Base-by-base conservation (phyloP, 164 flowering plant species). In the Hamamelis virginiana region DNA sequence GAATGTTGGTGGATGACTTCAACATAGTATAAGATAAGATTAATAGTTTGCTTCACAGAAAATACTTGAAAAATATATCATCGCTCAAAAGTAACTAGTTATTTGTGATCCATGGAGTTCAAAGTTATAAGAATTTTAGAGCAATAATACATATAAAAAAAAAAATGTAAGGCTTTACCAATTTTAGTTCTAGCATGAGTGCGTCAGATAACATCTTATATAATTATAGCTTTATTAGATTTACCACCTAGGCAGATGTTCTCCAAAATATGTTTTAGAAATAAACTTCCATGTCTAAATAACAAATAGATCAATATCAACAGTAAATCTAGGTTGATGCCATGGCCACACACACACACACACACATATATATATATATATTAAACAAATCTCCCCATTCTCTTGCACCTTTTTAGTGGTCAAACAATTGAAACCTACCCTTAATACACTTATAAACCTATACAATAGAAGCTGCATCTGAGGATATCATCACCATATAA, bases 401-500 rank as follows among this genome's bases (percentile, higher is more conserved):
- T 57, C 52, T 45, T 41, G n/a, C n/a, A n/a, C n/a, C n/a, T n/a
- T n/a, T n/a, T n/a, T n/a, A n/a, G n/a, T n/a, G n/a, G n/a, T n/a
- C n/a, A n/a, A n/a, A n/a, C n/a, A n/a, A n/a, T n/a, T n/a, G n/a
- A n/a, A n/a, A n/a, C n/a, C n/a, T n/a, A n/a, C n/a, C n/a, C n/a
- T n/a, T n/a, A n/a, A n/a, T 57, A 45, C n/a, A 65, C 13, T 46
- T 21, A 62, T 23, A 68, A 45, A 57, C 60, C 72, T 47, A 38
- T 14, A 12, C 50, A 68, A 46, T 23, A 64, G 26, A 69, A 63
- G 41, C 44, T 62, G 64, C 52, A 76, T 67, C 71, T 38, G 46
- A 73, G 21, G 38, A 71, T 64, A 71, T 67, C 23, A 78, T 59
- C 69, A 69, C 44, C 56, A 68, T 10, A 59, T 8, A 44, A 19